Evolutionary conservation across 768 basidiomycete species (phyloP).

Genomic region (Pleurotus tuoliensis): DNA sequence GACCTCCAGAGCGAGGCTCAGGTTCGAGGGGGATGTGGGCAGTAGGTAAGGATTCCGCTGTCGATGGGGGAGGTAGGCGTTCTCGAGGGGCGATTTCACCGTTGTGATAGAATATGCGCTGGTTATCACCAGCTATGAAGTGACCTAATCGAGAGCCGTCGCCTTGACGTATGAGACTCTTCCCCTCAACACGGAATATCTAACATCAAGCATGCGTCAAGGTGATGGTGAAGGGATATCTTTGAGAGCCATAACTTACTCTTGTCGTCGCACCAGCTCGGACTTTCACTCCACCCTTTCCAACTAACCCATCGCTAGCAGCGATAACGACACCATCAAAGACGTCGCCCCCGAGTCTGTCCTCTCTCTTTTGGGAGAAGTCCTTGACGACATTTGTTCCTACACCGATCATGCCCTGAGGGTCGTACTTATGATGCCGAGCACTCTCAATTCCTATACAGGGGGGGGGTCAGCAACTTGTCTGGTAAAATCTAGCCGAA

Average conservation of each 20-base stretch:
- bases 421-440: background rate
- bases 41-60: no score
- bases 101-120: no score
- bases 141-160: background rate
- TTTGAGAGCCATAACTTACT: background rate
- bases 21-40: no score
- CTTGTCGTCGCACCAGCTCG: background rate
- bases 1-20: no score
- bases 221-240: background rate
- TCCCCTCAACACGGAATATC: background rate
- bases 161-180: constrained; percentile 2
- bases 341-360: background rate
- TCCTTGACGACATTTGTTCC: no score
- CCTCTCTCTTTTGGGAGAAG: background rate
- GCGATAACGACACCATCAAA: background rate
- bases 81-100: no score
- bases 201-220: background rate
- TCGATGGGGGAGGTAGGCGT: no score
- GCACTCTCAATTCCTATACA: background rate
- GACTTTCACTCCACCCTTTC: background rate
- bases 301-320: background rate
- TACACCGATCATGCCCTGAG: constrained; percentile 1
- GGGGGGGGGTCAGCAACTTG: background rate
- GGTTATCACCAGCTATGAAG: background rate
- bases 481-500: background rate